Conservation (phyloP, 192 early-diverging fungal genomes). For the Coemansia guatemalensis region DNA sequence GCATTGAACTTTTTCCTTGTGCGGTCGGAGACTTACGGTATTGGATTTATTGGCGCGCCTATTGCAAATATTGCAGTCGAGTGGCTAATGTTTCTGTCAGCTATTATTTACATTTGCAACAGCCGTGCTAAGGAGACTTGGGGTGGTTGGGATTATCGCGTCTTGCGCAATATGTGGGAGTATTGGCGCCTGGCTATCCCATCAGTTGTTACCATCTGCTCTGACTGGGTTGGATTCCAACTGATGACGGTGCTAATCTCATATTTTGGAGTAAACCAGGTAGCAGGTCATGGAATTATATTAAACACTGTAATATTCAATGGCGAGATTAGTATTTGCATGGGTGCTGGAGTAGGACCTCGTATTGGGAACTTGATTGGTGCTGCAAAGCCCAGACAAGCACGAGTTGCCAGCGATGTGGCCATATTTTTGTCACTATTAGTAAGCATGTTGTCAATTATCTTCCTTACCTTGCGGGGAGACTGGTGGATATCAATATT, state of each 20-base stretch:
- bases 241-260: slow-evolving; percentile 67
- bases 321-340: slow-evolving; percentile 71
- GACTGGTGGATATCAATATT: slow-evolving; percentile 64
- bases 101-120: slow-evolving; percentile 65
- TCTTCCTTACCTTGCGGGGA: slow-evolving; percentile 57
- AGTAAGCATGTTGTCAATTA: slow-evolving; percentile 54
- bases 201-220: slow-evolving; percentile 73
- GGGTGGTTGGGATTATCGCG: slow-evolving; percentile 78
- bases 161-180: slow-evolving; percentile 60
- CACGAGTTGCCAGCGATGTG: slow-evolving; percentile 54
- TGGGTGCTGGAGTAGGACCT: slow-evolving; percentile 75
- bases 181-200: slow-evolving; percentile 73
- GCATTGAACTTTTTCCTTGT: slow-evolving; percentile 77
- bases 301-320: slow-evolving; percentile 68
- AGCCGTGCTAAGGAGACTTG: too few species aligned
- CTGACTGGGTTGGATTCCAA: slow-evolving; percentile 82
- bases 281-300: slow-evolving; percentile 81
- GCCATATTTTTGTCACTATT: slow-evolving; percentile 60
- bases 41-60: too few species aligned
- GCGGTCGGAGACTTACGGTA: slow-evolving; percentile 60
- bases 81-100: slow-evolving; percentile 62
- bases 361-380: slow-evolving; percentile 77
- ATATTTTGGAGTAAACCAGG: slow-evolving; percentile 68
- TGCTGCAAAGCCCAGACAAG: slow-evolving; percentile 53
- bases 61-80: slow-evolving; percentile 70